Percentiles rank a stretch among this genome's conserved stretches.
phyloP scores from a whole-genome alignment of 495 filamentous ascomycete genomes.

The Collariella sp. region DNA sequence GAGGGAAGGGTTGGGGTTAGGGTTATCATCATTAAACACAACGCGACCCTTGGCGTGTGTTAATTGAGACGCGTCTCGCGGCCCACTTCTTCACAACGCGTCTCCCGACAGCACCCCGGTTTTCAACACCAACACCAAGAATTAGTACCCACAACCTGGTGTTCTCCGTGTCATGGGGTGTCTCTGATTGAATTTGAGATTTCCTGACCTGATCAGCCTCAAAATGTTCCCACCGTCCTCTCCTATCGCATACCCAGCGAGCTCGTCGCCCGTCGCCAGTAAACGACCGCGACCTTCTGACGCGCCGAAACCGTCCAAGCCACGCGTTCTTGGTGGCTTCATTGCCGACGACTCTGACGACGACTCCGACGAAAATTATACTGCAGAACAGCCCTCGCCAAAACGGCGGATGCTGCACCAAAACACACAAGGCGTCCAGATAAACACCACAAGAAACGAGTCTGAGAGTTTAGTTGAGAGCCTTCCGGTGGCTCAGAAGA shows the following conservation, averaged over 20 bases:
- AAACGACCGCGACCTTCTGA: conserved; percentile 31
- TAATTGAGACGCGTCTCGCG: too few relatives aligned
- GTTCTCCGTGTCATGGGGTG: too few relatives aligned
- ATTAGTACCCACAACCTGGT: too few relatives aligned
- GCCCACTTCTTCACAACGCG: too few relatives aligned
- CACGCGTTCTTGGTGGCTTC: conserved; percentile 34
- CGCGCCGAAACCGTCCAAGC: conserved; percentile 14
- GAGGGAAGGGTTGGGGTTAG: too few relatives aligned
- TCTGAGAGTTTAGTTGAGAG: not conserved
- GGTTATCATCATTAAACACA: too few relatives aligned
- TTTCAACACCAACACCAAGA: too few relatives aligned
- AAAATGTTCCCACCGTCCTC: conserved; percentile 47
- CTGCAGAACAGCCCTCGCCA: conserved; percentile 25
- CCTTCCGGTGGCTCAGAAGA: not conserved
- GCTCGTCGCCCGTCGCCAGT: conserved; percentile 40
- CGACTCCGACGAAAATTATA: conserved; percentile 26
- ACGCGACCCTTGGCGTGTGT: too few relatives aligned
- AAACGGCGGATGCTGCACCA: conserved; percentile 31
- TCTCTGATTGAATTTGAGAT: too few relatives aligned
- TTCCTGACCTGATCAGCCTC: not conserved
- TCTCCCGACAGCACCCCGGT: too few relatives aligned
- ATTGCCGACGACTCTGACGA: conserved; percentile 45
- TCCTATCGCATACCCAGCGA: conserved; percentile 48
- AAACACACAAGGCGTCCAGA: conserved; percentile 3
- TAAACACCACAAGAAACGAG: not conserved